Evolutionary conservation across 208 protist species (phyloP).

Genomic region (Leishmania martiniquensis): DNA sequence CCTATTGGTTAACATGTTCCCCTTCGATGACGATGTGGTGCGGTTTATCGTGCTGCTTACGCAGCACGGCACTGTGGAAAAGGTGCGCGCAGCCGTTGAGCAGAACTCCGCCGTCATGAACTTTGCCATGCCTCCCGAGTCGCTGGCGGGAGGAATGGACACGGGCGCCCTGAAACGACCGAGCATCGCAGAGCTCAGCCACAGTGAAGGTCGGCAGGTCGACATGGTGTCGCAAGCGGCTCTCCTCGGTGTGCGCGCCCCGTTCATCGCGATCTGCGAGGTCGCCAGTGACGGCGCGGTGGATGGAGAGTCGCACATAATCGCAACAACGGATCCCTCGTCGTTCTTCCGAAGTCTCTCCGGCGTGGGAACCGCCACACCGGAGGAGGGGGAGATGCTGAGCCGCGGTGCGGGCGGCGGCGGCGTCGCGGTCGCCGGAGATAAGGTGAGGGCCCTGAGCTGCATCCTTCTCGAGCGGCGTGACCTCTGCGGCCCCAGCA

Average conservation of each 20-base stretch:
- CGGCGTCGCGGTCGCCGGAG: background rate
- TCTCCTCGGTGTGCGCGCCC: background rate
- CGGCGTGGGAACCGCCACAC: constrained; percentile 2
- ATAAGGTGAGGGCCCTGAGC: constrained; percentile 23
- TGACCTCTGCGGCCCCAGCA: background rate
- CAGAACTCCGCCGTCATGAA: constrained; percentile 28
- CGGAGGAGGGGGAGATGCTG: constrained; percentile 10
- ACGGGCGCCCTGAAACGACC: background rate
- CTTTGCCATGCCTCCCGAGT: constrained; percentile 20
- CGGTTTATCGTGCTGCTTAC: constrained; percentile 58
- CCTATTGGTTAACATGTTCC: background rate
- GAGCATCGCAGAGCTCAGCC: background rate
- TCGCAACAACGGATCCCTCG: constrained; percentile 46
- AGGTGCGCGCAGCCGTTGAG: constrained; percentile 57
- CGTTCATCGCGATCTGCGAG: constrained; percentile 25
- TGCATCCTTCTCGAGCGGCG: constrained; percentile 32
- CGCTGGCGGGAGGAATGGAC: background rate
- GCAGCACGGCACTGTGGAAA: constrained; percentile 43
- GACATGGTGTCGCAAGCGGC: background rate
- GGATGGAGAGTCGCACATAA: constrained; percentile 23
- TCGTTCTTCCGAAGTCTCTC: constrained; percentile 29
- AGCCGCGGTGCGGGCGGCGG: background rate
- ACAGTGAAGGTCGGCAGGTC: background rate
- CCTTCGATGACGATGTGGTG: constrained; percentile 63
- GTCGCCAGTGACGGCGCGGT: background rate